phyloP scores from a whole-genome alignment of 306 rosid genomes.

The Lathyrus aphaca region DNA sequence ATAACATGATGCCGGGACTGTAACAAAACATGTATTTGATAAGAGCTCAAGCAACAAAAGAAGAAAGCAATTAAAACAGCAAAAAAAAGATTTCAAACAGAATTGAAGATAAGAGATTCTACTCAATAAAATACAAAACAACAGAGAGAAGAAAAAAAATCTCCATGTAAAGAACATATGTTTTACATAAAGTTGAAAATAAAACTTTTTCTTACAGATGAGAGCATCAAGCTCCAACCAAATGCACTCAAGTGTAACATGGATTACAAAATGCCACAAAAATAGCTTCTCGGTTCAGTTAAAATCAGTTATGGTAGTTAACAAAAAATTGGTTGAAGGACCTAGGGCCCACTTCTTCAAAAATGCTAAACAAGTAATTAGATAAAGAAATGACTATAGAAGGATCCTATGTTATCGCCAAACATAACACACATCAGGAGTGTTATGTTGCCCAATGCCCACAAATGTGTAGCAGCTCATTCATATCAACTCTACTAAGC shows the following conservation, averaged over 20 bases:
- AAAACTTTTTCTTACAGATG: conserved; percentile 23
- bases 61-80: conserved; percentile 3
- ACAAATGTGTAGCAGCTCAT: neutral
- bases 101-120: neutral
- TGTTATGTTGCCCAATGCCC: neutral
- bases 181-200: conserved; percentile 3
- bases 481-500: conserved; percentile 13
- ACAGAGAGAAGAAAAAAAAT: neutral
- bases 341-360: conserved; percentile 10
- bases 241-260: conserved; percentile 10
- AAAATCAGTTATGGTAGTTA: conserved; percentile 4
- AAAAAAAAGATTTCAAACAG: conserved; percentile 1
- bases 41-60: conserved; percentile 21
- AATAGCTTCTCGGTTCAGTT: conserved; percentile 10
- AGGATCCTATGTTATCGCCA: conserved; percentile 18
- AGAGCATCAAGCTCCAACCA: conserved; percentile 17
- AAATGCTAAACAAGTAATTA: conserved; percentile 5
- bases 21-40: conserved; percentile 19
- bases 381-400: conserved; percentile 6
- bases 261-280: conserved; percentile 10
- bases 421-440: conserved; percentile 26
- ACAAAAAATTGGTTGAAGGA: conserved; percentile 10
- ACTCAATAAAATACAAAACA: neutral
- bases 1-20: conserved; percentile 93
- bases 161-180: conserved; percentile 1